Base-by-base conservation (phyloP, 2,329 filamentous ascomycete genomes). In the Colletotrichum lentis region DNA sequence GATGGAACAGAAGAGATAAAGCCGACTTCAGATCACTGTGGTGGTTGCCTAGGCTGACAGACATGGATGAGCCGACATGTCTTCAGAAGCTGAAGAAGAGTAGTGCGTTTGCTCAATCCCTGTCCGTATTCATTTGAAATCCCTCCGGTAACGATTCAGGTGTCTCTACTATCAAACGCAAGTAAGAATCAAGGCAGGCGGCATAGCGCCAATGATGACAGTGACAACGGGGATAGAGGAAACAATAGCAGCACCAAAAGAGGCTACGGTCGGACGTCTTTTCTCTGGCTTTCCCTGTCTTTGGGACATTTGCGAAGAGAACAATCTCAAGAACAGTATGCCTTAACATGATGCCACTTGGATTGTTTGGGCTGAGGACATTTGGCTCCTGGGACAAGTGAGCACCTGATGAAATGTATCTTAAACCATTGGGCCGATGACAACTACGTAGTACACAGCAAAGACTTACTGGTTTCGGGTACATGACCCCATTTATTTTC, bases 11-110 rank as follows among this genome's bases (percentile, higher is more conserved):
- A 41, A 18, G 35, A 5, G 35, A 39, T 49, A 27, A 53, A 22
- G n/a, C n/a, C n/a, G 18, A 27, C 22, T 44, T 46, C 39, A 27
- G 60, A 67, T 58, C 22, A 53, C n/a, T 16, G 20, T 11, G 24
- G 20, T 16, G 7, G 12, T 22, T 47, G n/a, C 39, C 14, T 20
- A 49, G 31, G 7, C 14, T 47, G 20, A 12, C 12, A 24, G 20
- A 7, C 1, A 41, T 6, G 12, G 20, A n/a, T 10, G n/a, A 8
- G 4, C 4, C 12, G 14, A 27, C 14, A 5, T 20, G 12, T 18
- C 8, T 47, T 20, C 12, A 6, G 10, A 11, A 20, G 39, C 6
- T 8, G 50, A 14, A 5, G 8, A n/a, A 10, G 31, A n/a, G 50
- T n/a, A 5, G 2, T 1, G 2, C 6, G 7, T 35, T 2, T 35